Evolutionary conservation across 176 grass and related monocot genomes (phyloP), one percentile per base, ranked within the genome.

Genomic region (Triticum aestivum): DNA sequence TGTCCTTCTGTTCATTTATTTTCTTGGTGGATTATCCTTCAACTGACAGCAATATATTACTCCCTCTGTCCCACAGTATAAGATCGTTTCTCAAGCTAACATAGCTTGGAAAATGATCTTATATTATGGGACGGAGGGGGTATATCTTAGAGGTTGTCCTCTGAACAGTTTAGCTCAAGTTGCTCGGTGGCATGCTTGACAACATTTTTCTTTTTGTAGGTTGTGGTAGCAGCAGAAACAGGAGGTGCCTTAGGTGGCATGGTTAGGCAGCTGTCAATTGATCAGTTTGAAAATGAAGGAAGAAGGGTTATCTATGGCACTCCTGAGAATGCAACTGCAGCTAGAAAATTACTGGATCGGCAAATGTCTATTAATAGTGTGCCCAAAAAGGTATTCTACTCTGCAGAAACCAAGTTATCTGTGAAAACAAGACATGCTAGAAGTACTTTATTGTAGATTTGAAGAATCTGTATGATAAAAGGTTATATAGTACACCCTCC

Each of bases 231-330:
- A 79, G 96, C 96, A 77, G 96, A 98, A 93, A 94, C 96, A 65
- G 96, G 96, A 77, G 96, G 96, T 77, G 96, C 93, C 78, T 88
- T 98, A 74, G 96, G 96, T 84, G 96, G 96, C 86, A 98, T 98
- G 93, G 96, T 98, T 74, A 95, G 96, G 49, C 96, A 98, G 76
- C 92, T 98, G 39, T 98, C 96, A 8, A 98, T 98, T 66, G 96
- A 98, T 88, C 96, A 98, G 68, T 98, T 98, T 90, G 96, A 98
- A 89, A 98, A 98, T 13, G 96, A 98, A 90, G 96, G 96, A 52
- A 92, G 96, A 89, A 94, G 96, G 79, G 96, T 98, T 30, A 96
- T 93, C 83, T 98, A 98, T 91, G 96, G 96, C 66, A 92, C 96
- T 79, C 92, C 93, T 69, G 96, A 98, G 72, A 96, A 83, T 94